Base-by-base conservation (phyloP, 441 rosid genomes). In the Populus hybrid region DNA sequence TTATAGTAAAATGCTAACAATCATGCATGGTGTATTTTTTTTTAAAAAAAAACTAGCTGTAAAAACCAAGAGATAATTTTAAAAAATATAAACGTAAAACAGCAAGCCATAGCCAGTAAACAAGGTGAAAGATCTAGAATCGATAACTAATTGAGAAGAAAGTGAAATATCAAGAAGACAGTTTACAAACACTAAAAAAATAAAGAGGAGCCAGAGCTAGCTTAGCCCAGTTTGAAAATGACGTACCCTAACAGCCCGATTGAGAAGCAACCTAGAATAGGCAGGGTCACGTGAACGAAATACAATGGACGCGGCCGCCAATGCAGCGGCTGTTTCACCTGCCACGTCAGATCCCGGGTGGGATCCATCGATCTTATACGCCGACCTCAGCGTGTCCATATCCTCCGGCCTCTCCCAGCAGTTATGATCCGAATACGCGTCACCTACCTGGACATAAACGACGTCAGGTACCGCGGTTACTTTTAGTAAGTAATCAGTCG, bases 371-470 rank as follows among this genome's bases (percentile, higher is more conserved):
- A 95, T 90, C 0, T 84, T 93, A 69, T 89, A 92, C 63, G 82
- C 95, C 6, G 92, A 88, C 56, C 99, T 81, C 2, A 87, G 76
- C 0, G 98, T 92, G 83, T 95, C 99, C 99, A 94, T 93, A 80
- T 94, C 97, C 80, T 94, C 98, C 2, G 98, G 31, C 31, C 31
- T 29, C 31, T 29, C 31, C 31, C 31, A 29, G 31, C 31, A 29
- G 31, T 29, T 29, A 73, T 95, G 99, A 83, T 95, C 99, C 10
- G 81, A 78, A n/a, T 78, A 85, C 31, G 98, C 97, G 82, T 95
- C 97, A 67, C 99, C 99, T 64, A 95, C 98, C 92, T 95, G 99
- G 8, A 93, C 99, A 73, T 88, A 93, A 74, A 95, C 89, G 31
- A 97, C 89, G 80, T 89, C 87, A 0, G 99, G 92, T 76, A 87